Base-by-base conservation (phyloP, 257 asterid species). In the Solanum arcanum region DNA sequence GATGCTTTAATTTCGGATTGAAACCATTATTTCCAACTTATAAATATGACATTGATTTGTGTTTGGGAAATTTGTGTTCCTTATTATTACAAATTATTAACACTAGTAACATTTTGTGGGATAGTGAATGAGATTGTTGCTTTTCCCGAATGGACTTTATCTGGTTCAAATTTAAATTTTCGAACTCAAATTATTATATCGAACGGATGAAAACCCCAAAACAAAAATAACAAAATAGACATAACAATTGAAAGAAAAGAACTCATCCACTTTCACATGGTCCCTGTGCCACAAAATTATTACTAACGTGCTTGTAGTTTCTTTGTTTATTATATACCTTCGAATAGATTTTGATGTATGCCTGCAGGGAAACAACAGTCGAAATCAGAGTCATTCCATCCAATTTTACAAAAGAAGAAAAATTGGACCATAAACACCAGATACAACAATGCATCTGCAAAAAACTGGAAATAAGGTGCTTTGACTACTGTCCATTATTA, bases 261-360 rank as follows among this genome's bases (percentile, higher is more conserved):
- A 47, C 11, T 9, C 10, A 7, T 44, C n/a, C 84, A 47, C 85
- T 9, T 80, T 47, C 37, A 47, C 29, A 80, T 46, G 84, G 84
- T 47, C 84, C 84, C 66, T 47, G 20, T 18, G 29, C 46, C 69
- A 31, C 85, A 81, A 3, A 81, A 49, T 47, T 29, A 81, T 33
- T 47, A 81, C 46, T 81, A 49, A 16, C 66, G 11, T 29, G 62
- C 41, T 78, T 44, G 60, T 42, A n/a, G 29, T 18, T 80, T 29
- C 68, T 49, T 47, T 49, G 29, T 14, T 47, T 47, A 80, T 49
- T 60, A 60, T 60, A 60, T 60, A 60, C 20, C 33, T 23, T 80
- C 49, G 69, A 49, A 81, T 49, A 18, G 20, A 81, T 81, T 49
- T 81, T 81, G 44, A 81, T 81, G 69, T 49, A 5, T 81, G 66